A percentile compares a stretch with the other conserved stretches of the same genome.
Conservation (phyloP, 805 yeast species). For the Starmerella gropengiesseri region DNA sequence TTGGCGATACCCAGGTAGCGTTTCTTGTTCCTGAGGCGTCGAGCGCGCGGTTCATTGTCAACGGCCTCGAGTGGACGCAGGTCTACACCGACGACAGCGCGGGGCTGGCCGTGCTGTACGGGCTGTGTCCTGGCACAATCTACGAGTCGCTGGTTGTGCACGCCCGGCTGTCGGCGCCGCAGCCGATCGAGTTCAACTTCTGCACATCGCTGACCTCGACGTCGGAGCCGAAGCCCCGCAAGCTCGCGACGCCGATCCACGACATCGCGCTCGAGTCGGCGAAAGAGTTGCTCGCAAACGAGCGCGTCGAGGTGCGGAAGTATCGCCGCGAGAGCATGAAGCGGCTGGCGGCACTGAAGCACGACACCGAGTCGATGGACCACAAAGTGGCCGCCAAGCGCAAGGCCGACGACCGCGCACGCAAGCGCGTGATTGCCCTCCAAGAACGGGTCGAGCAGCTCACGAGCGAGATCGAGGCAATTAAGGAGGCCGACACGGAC, state of each 20-base stretch:
- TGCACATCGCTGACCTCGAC: conserved; percentile 6
- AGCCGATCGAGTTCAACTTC: neutral
- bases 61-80: conserved; percentile 15
- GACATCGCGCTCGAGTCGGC: conserved; percentile 7
- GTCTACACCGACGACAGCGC: conserved; percentile 5
- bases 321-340: conserved; percentile 13
- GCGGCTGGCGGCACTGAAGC: conserved; percentile 8
- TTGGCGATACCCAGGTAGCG: conserved; percentile 9
- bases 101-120: conserved; percentile 9
- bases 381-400: conserved; percentile 13
- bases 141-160: conserved; percentile 3
- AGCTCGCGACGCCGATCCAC: conserved; percentile 3
- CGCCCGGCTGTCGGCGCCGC: neutral
- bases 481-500: neutral
- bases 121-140: conserved; percentile 7
- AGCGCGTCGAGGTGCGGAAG: conserved; percentile 13
- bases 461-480: conserved; percentile 7
- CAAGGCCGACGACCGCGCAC: conserved; percentile 18
- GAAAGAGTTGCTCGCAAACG: conserved; percentile 1
- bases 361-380: conserved; percentile 13
- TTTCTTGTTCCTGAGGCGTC: conserved; percentile 4
- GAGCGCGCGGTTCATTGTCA: neutral
- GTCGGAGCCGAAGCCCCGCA: conserved; percentile 8
- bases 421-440: conserved; percentile 16
- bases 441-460: conserved; percentile 18